Conservation (phyloP, 352 stramenopile genomes). For the Globisporangium abappressorium region DNA sequence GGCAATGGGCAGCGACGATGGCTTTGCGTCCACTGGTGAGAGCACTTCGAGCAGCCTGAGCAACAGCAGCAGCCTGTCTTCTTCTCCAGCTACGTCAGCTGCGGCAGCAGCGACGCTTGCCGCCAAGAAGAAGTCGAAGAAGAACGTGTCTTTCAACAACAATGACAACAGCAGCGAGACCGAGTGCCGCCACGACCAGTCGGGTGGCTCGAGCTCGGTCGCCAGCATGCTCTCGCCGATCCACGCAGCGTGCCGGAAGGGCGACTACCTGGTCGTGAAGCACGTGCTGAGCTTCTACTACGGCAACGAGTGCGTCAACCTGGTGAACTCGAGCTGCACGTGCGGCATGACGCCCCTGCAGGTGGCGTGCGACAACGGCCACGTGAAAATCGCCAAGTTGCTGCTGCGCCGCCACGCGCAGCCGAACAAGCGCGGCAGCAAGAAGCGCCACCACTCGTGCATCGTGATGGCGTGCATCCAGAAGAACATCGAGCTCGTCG, state of each 20-base stretch:
- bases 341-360: constrained; percentile 73
- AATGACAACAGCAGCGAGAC: constrained; percentile 20
- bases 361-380: constrained; percentile 54
- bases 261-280: constrained; percentile 63
- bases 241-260: constrained; percentile 57
- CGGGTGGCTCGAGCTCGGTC: constrained; percentile 14
- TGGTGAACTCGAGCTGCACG: constrained; percentile 64
- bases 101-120: constrained; percentile 7
- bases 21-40: constrained; percentile 14
- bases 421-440: constrained; percentile 41
- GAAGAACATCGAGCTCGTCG: constrained; percentile 41
- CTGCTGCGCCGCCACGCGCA: constrained; percentile 59
- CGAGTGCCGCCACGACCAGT: constrained; percentile 22
- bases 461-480: constrained; percentile 49
- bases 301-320: constrained; percentile 47
- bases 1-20: constrained; percentile 17
- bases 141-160: constrained; percentile 62
- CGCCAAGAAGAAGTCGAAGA: constrained; percentile 41
- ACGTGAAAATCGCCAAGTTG: constrained; percentile 56
- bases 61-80: constrained; percentile 2
- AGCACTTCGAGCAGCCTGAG: constrained; percentile 13
- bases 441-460: constrained; percentile 43
- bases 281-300: constrained; percentile 70
- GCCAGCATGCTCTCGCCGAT: constrained; percentile 49
- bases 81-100: not conserved